Percentiles rank a stretch among this genome's conserved stretches.
Evolutionary conservation across 441 rosid species (phyloP).

Genomic region (Aquilaria agallochum): DNA sequence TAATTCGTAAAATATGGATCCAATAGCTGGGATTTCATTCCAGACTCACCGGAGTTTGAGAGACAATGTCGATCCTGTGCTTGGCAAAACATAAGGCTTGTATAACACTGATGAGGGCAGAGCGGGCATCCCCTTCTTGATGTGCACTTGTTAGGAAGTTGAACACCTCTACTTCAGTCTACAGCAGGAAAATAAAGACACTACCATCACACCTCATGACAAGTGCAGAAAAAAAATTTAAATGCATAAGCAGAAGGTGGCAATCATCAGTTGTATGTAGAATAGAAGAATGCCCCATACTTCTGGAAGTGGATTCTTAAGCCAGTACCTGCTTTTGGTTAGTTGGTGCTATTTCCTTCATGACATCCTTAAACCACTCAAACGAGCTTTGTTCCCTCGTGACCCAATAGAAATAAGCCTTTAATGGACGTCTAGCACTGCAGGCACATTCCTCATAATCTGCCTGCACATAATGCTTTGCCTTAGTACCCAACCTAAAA

Average conservation of each 20-base stretch:
- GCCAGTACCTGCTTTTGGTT: conserved; percentile 29
- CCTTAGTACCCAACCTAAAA: background rate
- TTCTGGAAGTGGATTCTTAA: background rate
- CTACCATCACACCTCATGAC: background rate
- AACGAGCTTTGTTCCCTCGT: conserved; percentile 58
- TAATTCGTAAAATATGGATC: too few relatives aligned
- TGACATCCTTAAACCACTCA: conserved; percentile 42
- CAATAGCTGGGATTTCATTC: too few relatives aligned
- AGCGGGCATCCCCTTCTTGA: conserved; percentile 45
- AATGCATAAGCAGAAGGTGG: too few relatives aligned
- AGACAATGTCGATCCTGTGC: conserved; percentile 33
- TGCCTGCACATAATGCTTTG: conserved; percentile 20
- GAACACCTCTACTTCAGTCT: conserved; percentile 38
- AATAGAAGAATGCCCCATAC: background rate
- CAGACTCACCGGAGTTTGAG: conserved; percentile 34
- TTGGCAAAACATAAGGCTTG: conserved; percentile 35
- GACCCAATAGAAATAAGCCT: conserved; percentile 55
- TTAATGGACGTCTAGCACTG: conserved; percentile 28
- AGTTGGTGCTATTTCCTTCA: conserved; percentile 23
- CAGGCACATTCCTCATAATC: conserved; percentile 8
- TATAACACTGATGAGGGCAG: conserved; percentile 33
- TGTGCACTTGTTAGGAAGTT: conserved; percentile 39
- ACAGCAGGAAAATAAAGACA: background rate
- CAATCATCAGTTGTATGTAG: too few relatives aligned
- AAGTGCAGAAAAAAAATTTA: too few relatives aligned